A percentile compares a stretch with the other conserved stretches of the same genome.
Conservation (phyloP, 1,284 basidiomycete species). For the Vanrija pseudolonga region DNA sequence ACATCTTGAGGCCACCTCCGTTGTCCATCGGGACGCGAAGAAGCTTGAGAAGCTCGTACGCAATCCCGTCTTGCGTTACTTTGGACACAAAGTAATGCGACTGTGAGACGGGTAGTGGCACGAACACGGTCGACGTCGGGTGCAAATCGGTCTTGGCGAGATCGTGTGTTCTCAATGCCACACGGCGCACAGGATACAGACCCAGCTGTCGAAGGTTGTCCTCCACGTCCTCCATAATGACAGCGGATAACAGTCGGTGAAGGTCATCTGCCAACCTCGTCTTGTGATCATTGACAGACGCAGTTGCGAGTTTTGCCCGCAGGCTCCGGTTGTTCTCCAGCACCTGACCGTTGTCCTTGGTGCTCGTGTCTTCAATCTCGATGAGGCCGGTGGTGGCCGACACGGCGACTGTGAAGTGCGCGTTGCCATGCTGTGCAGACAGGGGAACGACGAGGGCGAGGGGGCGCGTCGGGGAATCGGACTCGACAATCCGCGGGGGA, state of each 20-base stretch:
- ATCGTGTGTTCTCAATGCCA: conserved; percentile 37
- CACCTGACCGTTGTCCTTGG: conserved; percentile 17
- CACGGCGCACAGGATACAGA: conserved; percentile 30
- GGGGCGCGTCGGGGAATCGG: conserved; percentile 20
- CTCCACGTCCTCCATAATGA: conserved; percentile 41
- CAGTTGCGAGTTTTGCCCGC: conserved; percentile 26
- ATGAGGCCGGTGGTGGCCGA: conserved; percentile 35
- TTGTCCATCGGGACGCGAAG: conserved; percentile 31
- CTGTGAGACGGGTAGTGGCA: conserved; percentile 33
- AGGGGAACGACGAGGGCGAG: conserved; percentile 36
- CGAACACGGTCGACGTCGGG: conserved; percentile 36
- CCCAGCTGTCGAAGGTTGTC: conserved; percentile 39
- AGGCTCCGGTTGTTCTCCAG: conserved; percentile 16
- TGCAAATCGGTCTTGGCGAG: conserved; percentile 38
- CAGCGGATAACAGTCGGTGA: conserved; percentile 33
- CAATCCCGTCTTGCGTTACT: conserved; percentile 25
- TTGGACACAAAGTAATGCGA: conserved; percentile 40
- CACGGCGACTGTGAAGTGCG: conserved; percentile 27
- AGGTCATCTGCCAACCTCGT: conserved; percentile 34
- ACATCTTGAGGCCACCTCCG: conserved; percentile 30
- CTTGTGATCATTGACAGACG: conserved; percentile 33
- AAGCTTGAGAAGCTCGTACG: conserved; percentile 40
- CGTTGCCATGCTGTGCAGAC: conserved; percentile 19
- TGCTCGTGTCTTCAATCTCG: conserved; percentile 41
- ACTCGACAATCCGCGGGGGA: conserved; percentile 26